Base-by-base conservation (phyloP, 306 rosid genomes). In the Citrullus amarus region DNA sequence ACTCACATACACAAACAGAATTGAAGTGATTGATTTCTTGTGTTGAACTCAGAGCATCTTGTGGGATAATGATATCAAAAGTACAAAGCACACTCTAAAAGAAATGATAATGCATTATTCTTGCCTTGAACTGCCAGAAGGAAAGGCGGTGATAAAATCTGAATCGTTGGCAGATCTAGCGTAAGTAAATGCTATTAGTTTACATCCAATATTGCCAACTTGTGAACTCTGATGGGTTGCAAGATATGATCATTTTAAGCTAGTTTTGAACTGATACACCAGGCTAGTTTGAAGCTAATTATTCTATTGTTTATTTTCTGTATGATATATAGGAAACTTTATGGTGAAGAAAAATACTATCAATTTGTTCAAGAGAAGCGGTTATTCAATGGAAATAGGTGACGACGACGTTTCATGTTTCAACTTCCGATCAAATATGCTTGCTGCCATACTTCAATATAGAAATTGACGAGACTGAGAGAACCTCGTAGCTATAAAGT, bases 61-160 rank as follows among this genome's bases (percentile, higher is more conserved):
- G 63, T 93, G 98, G 98, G 97, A 90, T 77, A 93, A 90, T 83
- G 98, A 93, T 82, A 77, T 93, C 44, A 93, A 88, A 89, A 87
- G 88, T 86, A 93, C 93, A 55, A 93, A 90, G 85, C 85, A 89
- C 79, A 91, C 98, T 39, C 75, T 93, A 75, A 93, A 82, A 83
- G 96, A 93, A 77, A 93, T 93, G 89, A 90, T 89, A 85, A 84
- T 80, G 78, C 89, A 84, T 87, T 74, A 93, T 89, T 84, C 96
- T 67, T 89, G 81, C 81, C 90, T 91, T 48, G 98, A 91, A 79
- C 85, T 89, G 39, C 85, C 92, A 13, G 97, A 91, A 80, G 93
- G 98, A 82, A 93, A 89, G 86, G 97, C 96, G 48, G 87, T 93
- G 86, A 86, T 54, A 78, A 91, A 88, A 79, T 84, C 92, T 39